These are phyloP conservation scores for Candida fluviatilis DNA, from an alignment of 805 yeast genomes.

Conservation along the genomic window DNA sequence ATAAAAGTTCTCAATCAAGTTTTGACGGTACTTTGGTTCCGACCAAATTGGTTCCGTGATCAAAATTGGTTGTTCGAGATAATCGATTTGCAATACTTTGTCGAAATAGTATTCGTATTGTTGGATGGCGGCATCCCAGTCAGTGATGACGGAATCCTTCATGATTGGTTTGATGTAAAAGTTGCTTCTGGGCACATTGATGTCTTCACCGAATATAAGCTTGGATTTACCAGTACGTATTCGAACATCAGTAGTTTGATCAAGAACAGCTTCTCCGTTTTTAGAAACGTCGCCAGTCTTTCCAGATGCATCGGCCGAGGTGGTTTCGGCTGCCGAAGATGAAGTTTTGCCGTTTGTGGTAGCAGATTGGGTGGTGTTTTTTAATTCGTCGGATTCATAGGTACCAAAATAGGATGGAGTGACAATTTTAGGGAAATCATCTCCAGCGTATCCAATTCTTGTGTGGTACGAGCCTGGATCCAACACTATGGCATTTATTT, in stretches of 20 bases:
- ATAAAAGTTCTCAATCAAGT: slow-evolving; percentile 65
- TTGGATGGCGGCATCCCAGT: slow-evolving; percentile 83
- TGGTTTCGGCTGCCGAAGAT: too few relatives aligned
- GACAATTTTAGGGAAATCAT: slow-evolving; percentile 75
- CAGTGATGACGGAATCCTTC: slow-evolving; percentile 58
- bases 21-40: slow-evolving; percentile 57
- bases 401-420: slow-evolving; percentile 61
- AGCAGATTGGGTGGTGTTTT: neutral
- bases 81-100: slow-evolving; percentile 46
- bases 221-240: slow-evolving; percentile 10
- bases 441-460: slow-evolving; percentile 89
- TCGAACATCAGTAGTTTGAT: slow-evolving; percentile 5
- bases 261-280: slow-evolving; percentile 17
- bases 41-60: slow-evolving; percentile 90
- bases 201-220: slow-evolving; percentile 37
- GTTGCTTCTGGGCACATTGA: slow-evolving; percentile 47
- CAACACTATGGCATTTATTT: slow-evolving; percentile 83
- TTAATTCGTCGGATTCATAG: neutral
- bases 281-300: neutral
- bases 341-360: neutral
- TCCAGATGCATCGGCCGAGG: neutral
- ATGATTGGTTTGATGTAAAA: slow-evolving; percentile 55
- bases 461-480: slow-evolving; percentile 88
- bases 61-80: slow-evolving; percentile 68
- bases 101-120: slow-evolving; percentile 66